phyloP scores from a whole-genome alignment of 805 yeast genomes.

The Candida krabiensis region DNA sequence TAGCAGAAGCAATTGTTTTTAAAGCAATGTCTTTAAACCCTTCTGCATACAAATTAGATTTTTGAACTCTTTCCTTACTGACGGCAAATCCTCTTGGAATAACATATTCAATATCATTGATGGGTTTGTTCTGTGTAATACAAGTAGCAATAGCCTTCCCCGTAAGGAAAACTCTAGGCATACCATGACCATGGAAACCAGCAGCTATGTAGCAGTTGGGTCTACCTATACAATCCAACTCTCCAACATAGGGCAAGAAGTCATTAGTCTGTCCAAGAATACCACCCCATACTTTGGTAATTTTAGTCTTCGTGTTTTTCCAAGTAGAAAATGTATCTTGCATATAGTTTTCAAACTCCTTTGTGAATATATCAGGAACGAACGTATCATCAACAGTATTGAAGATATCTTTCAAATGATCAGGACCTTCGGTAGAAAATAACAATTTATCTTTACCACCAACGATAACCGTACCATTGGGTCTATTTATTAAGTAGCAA shows the following conservation, averaged over 20 bases:
- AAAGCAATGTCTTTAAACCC: too few species aligned
- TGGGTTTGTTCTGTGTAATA: too few species aligned
- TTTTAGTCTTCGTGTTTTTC: constrained; percentile 27
- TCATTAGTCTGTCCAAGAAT: constrained; percentile 47
- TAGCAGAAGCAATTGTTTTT: too few species aligned
- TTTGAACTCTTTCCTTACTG: too few species aligned
- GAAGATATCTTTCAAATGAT: constrained; percentile 21
- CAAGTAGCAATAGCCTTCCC: too few species aligned
- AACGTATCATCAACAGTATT: constrained; percentile 36
- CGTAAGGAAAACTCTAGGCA: constrained; percentile 52
- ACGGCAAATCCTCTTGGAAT: too few species aligned
- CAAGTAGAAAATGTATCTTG: constrained; percentile 25
- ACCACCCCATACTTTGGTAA: constrained; percentile 44
- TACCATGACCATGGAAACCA: constrained; percentile 53
- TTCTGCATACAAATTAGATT: too few species aligned
- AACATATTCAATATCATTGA: too few species aligned
- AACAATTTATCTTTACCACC: constrained; percentile 35
- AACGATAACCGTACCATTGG: constrained; percentile 36
- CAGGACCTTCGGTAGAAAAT: too few species aligned
- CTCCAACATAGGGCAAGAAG: constrained; percentile 45
- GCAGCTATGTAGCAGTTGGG: constrained; percentile 38
- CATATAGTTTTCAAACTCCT: constrained; percentile 32
- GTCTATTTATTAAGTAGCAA: constrained; percentile 35
- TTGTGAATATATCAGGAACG: constrained; percentile 23
- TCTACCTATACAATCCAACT: constrained; percentile 27